Evolutionary conservation across 2,329 filamentous ascomycete species (phyloP), one percentile per base, ranked within the genome.

Genomic region (Alternaria dauci): DNA sequence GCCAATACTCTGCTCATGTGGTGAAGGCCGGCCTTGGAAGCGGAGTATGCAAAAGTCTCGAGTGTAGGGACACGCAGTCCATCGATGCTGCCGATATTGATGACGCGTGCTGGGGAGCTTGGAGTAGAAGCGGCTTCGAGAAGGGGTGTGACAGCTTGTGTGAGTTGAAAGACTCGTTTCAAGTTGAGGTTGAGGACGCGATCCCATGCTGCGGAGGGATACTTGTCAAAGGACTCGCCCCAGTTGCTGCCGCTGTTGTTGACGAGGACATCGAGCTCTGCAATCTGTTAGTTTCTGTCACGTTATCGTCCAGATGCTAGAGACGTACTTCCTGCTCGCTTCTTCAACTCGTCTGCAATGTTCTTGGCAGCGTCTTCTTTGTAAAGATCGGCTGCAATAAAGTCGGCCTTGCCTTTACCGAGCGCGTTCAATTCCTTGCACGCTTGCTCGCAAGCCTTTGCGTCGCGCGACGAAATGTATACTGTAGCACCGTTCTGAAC

Each of bases 381-480:
- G 68, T 87, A 86, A 8, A 91, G 82, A 70, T 92, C 88, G 34
- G 85, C 87, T 1, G 81, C 81, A 25, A 91, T 84, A 20, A 84
- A 81, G 59, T 89, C 80, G 44, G 90, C 88, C 8, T 78, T 81
- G 57, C 87, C 87, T 56, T 81, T 83, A 67, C 86, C 83, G 30
- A 86, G 81, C 64, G 81, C 79, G 64, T 85, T 86, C 57, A 88
- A 76, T 46, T 86, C 86, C 2, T 87, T 85, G 32, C 80, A 85
- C 18, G 88, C 86, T 48, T 89, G 81, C 71, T 83, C 81, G 78
- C 88, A 88, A 26, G 82, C 80, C 43, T 86, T 87, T 16, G 86
- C 87, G 32, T 90, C 89, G 25, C 87, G 84, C 6, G 87, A 89
- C 6, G 87, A 88, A 63, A 92, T 89, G 81, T 91, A 92, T 6